Evolutionary conservation across 2,329 filamentous ascomycete genomes (phyloP).

Genomic region (Elsinoe arachidis): DNA sequence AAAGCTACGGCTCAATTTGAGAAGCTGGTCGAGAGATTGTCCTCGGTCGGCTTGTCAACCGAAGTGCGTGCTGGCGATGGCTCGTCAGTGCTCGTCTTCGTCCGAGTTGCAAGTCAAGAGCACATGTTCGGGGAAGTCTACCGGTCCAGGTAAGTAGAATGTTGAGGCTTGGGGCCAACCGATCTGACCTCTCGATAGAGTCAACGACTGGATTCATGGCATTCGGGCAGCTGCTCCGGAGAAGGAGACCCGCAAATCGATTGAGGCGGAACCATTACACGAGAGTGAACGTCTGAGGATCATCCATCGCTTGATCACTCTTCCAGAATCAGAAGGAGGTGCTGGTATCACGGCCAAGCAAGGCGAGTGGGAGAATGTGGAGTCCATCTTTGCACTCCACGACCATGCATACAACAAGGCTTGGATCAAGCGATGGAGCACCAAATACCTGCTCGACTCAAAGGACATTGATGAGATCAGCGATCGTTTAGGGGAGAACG

Average conservation of each 20-base stretch:
- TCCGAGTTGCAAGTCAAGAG: slow-evolving; percentile 66
- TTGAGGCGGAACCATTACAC: slow-evolving; percentile 67
- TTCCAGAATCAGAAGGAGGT: slow-evolving; percentile 39
- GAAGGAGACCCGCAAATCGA: slow-evolving; percentile 58
- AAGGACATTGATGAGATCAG: slow-evolving; percentile 45
- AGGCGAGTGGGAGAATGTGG: slow-evolving; percentile 42
- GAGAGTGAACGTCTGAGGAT: slow-evolving; percentile 83
- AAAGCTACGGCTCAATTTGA: slow-evolving; percentile 69
- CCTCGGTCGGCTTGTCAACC: slow-evolving; percentile 70
- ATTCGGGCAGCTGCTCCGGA: slow-evolving; percentile 69
- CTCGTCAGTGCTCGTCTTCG: slow-evolving; percentile 70
- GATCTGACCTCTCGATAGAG: slow-evolving; percentile 38
- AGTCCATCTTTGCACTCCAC: slow-evolving; percentile 42
- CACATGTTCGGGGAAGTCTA: slow-evolving; percentile 75
- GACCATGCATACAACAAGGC: slow-evolving; percentile 45
- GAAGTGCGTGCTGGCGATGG: slow-evolving; percentile 77
- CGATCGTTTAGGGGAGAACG: slow-evolving; percentile 43
- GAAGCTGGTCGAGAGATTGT: slow-evolving; percentile 65
- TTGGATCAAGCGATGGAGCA: slow-evolving; percentile 46
- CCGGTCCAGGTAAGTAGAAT: slow-evolving; percentile 54
- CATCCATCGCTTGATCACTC: slow-evolving; percentile 66
- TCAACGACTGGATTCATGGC: slow-evolving; percentile 90
- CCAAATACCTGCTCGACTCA: slow-evolving; percentile 36
- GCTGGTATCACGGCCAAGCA: slow-evolving; percentile 44
- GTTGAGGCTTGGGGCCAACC: not conserved